Percentiles rank a stretch among this genome's conserved stretches.
phyloP scores from a whole-genome alignment of 1,139 yeast species.

The Sugiyamaella xylanicola region DNA sequence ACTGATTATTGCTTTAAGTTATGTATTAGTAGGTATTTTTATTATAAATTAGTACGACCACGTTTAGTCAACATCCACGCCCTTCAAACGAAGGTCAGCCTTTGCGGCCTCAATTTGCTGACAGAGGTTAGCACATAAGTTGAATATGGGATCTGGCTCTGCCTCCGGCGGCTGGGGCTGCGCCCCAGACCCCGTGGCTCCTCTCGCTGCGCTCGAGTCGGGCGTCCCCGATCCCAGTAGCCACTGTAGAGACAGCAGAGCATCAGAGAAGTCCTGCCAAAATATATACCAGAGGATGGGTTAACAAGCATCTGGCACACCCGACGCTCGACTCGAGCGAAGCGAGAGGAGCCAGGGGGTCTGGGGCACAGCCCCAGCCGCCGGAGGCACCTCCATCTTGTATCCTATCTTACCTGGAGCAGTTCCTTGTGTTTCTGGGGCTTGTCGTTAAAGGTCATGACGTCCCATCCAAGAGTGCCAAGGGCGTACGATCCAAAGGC shows the following conservation, averaged over 20 bases:
- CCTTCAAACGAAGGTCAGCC: conserved; percentile 57
- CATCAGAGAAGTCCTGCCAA: too few species aligned
- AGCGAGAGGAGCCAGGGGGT: background rate
- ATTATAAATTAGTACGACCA: background rate
- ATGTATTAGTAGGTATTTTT: background rate
- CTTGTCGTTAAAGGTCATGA: conserved; percentile 71
- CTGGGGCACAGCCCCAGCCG: background rate
- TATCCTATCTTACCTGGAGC: conserved; percentile 42
- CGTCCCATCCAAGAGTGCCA: conserved; percentile 71
- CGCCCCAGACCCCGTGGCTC: background rate
- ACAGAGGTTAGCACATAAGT: conserved; percentile 11
- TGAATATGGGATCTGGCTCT: background rate
- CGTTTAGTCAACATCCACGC: conserved; percentile 51
- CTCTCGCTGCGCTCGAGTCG: background rate
- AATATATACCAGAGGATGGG: too few species aligned
- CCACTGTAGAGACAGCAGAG: background rate
- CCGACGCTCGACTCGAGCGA: background rate
- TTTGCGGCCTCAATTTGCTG: conserved; percentile 68
- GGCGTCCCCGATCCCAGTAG: background rate
- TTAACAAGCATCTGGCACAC: too few species aligned
- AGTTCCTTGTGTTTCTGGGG: conserved; percentile 68
- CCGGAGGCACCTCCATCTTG: background rate
- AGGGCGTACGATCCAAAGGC: conserved; percentile 74
- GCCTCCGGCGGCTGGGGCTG: conserved; percentile 1
- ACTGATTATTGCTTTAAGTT: background rate